phyloP scores from a whole-genome alignment of 2,329 filamentous ascomycete species.

The Rutstroemia sp. region DNA sequence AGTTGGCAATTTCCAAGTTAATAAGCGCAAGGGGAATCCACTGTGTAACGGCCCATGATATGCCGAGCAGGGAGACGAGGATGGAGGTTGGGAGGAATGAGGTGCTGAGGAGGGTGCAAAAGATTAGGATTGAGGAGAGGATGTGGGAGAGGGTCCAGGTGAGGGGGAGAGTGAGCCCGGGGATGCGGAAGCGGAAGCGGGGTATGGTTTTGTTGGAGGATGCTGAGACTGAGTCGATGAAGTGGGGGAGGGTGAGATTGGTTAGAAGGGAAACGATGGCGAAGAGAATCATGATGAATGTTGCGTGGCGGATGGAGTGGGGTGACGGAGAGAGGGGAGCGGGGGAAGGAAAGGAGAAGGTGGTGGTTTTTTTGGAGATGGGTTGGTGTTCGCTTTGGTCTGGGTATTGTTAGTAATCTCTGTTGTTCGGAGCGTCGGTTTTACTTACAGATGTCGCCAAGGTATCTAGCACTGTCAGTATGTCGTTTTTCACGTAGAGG shows the following conservation, averaged over 20 bases:
- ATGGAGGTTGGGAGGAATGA: neutral
- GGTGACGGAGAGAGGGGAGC: neutral
- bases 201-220: neutral
- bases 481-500: neutral
- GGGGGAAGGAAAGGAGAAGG: neutral
- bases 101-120: neutral
- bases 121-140: neutral
- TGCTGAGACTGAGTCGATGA: neutral
- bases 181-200: neutral
- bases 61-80: slow-evolving; percentile 4
- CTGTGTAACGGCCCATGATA: slow-evolving; percentile 6
- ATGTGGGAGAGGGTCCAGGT: slow-evolving; percentile 5
- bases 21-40: slow-evolving; percentile 11
- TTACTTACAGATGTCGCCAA: slow-evolving; percentile 8
- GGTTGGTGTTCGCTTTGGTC: slow-evolving; percentile 5
- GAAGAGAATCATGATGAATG: slow-evolving; percentile 7
- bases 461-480: slow-evolving; percentile 6
- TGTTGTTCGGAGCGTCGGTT: neutral
- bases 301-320: slow-evolving; percentile 8
- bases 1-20: slow-evolving; percentile 4
- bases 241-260: slow-evolving; percentile 1
- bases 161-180: neutral
- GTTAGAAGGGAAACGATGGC: slow-evolving; percentile 3
- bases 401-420: neutral
- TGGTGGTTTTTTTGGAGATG: neutral